Evolutionary conservation across 2,329 filamentous ascomycete genomes (phyloP).

Genomic region (Helotiales sp.): DNA sequence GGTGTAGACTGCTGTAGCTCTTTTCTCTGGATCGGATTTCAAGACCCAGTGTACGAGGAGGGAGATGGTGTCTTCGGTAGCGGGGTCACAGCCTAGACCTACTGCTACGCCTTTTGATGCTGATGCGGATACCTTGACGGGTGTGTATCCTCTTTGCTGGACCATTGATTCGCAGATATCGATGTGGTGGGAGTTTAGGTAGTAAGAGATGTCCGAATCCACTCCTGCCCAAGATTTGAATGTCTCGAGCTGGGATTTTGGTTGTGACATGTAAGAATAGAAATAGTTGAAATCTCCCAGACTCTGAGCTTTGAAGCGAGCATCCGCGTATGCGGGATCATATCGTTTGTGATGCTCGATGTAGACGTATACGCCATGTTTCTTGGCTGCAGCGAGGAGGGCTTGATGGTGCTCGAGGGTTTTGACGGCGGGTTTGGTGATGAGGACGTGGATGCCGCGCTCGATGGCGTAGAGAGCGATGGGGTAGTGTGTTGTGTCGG

Average conservation of each 20-base stretch:
- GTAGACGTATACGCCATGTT: slow-evolving; percentile 83
- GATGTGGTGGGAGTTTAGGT: slow-evolving; percentile 92
- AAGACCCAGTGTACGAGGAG: slow-evolving; percentile 86
- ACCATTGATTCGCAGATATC: slow-evolving; percentile 95
- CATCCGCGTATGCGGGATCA: slow-evolving; percentile 90
- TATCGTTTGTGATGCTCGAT: slow-evolving; percentile 97
- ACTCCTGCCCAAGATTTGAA: slow-evolving; percentile 61
- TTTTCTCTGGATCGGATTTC: slow-evolving; percentile 64
- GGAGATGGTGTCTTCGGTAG: slow-evolving; percentile 92
- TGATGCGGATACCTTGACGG: slow-evolving; percentile 75
- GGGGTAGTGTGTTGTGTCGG: slow-evolving; percentile 88
- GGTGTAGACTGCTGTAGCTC: slow-evolving; percentile 87
- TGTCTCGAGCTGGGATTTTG: slow-evolving; percentile 33
- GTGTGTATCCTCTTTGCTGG: slow-evolving; percentile 67
- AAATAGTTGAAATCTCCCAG: slow-evolving; percentile 98
- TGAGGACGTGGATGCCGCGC: slow-evolving; percentile 82
- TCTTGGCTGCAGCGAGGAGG: slow-evolving; percentile 69
- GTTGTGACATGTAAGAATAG: slow-evolving; percentile 68
- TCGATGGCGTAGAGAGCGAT: slow-evolving; percentile 92
- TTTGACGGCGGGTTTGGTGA: slow-evolving; percentile 94
- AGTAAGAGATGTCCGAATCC: slow-evolving; percentile 93
- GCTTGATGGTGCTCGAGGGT: slow-evolving; percentile 75
- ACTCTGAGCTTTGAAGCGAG: slow-evolving; percentile 70
- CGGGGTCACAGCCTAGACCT: slow-evolving; percentile 72
- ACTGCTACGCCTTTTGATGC: slow-evolving; percentile 78